These are phyloP conservation scores for Chamaecrista fasciculata DNA, from an alignment of 306 rosid species.

Conservation along the genomic window DNA sequence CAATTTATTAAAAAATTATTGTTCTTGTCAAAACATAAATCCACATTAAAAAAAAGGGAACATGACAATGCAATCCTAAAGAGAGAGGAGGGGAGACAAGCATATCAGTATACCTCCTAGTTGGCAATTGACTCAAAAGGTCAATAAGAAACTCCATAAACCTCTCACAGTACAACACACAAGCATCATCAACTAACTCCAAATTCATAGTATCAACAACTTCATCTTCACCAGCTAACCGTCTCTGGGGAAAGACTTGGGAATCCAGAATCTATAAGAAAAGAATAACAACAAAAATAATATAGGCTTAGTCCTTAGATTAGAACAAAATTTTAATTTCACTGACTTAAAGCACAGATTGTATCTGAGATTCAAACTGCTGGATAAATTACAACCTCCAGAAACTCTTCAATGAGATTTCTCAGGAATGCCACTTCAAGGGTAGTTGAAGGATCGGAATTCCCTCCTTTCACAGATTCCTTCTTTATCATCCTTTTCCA, in stretches of 20 bases:
- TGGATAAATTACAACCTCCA: constrained; percentile 56
- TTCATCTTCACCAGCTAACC: constrained; percentile 40
- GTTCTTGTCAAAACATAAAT: constrained; percentile 16
- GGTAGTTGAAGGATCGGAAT: constrained; percentile 55
- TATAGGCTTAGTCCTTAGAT: constrained; percentile 1
- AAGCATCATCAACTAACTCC: constrained; percentile 62
- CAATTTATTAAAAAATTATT: constrained; percentile 2
- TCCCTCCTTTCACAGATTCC: constrained; percentile 64
- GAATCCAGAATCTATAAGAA: constrained; percentile 70
- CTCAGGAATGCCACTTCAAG: constrained; percentile 82
- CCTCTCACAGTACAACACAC: constrained; percentile 94
- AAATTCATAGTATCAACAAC: constrained; percentile 41
- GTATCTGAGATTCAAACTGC: constrained; percentile 20
- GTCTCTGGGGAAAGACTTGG: constrained; percentile 52
- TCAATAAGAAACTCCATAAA: constrained; percentile 98
- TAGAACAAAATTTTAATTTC: neutral
- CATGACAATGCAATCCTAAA: neutral
- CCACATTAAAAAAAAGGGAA: neutral
- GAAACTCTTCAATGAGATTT: constrained; percentile 81
- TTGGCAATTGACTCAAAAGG: constrained; percentile 94
- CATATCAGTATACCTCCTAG: constrained; percentile 70
- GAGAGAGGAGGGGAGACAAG: constrained; percentile 12
- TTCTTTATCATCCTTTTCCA: constrained; percentile 90
- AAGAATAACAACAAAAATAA: constrained; percentile 14
- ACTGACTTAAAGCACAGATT: neutral